Percentiles rank a stretch among this genome's conserved stretches.
Evolutionary conservation across 176 grass and related monocot genomes (phyloP).

Genomic region (Puya raimondii): DNA sequence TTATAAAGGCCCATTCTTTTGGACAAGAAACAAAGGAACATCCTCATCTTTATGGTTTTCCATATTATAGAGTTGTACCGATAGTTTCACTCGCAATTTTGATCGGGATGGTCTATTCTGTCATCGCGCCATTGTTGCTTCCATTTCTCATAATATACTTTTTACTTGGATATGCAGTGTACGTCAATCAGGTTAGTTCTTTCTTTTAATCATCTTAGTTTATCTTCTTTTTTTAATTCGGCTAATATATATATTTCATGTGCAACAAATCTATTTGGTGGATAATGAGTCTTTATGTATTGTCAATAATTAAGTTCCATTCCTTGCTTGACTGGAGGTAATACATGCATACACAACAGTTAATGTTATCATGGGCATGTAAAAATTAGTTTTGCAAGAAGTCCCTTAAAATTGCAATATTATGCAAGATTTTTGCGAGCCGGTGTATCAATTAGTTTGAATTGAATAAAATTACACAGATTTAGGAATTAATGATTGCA

Average conservation of each 20-base stretch:
- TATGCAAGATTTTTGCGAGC: too few species aligned
- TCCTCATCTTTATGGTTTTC: slow-evolving; percentile 64
- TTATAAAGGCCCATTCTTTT: slow-evolving; percentile 34
- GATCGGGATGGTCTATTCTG: slow-evolving; percentile 76
- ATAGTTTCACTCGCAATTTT: slow-evolving; percentile 74
- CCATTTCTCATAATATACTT: slow-evolving; percentile 86
- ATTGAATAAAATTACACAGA: too few species aligned
- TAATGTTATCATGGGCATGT: not conserved
- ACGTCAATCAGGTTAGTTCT: slow-evolving; percentile 64
- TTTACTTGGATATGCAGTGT: slow-evolving; percentile 70
- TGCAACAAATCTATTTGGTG: too few species aligned
- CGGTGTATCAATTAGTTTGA: too few species aligned
- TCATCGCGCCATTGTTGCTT: slow-evolving; percentile 68
- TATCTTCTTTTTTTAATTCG: not conserved
- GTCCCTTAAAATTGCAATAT: not conserved
- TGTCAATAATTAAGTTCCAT: too few species aligned
- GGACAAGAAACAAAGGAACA: slow-evolving; percentile 27
- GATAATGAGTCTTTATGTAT: too few species aligned
- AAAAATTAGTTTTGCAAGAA: not conserved
- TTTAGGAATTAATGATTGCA: too few species aligned
- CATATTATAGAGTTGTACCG: slow-evolving; percentile 70
- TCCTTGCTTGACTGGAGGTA: too few species aligned
- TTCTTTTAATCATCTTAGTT: not conserved
- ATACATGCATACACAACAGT: not conserved
- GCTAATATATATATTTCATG: not conserved